Evolutionary conservation across 2,329 filamentous ascomycete species (phyloP).

Genomic region (Byssothecium circinans): DNA sequence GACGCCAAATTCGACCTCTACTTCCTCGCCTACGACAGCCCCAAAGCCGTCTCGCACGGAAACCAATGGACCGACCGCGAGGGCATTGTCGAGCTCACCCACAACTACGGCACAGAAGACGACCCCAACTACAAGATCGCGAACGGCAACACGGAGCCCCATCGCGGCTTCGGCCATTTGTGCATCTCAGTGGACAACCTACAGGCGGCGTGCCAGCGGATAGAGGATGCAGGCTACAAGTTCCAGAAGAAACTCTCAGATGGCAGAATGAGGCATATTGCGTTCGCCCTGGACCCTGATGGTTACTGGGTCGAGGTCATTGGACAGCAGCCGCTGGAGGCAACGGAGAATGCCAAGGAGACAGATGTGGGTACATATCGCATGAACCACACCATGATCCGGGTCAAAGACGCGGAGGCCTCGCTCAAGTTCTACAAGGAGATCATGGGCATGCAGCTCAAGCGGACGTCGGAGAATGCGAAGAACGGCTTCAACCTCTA

Average conservation of each 20-base stretch:
- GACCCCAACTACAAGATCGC: slow-evolving; percentile 78
- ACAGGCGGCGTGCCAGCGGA: slow-evolving; percentile 82
- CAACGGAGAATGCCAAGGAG: slow-evolving; percentile 69
- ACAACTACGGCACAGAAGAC: slow-evolving; percentile 85
- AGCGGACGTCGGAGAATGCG: slow-evolving; percentile 71
- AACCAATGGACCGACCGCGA: slow-evolving; percentile 80
- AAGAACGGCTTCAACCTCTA: slow-evolving; percentile 83
- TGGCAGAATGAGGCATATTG: slow-evolving; percentile 72
- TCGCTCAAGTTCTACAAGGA: slow-evolving; percentile 64
- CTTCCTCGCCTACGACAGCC: slow-evolving; percentile 86
- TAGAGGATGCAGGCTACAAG: slow-evolving; percentile 86
- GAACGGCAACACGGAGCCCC: slow-evolving; percentile 90
- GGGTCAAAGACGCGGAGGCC: slow-evolving; percentile 69
- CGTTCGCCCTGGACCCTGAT: slow-evolving; percentile 87
- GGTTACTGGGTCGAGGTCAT: slow-evolving; percentile 75
- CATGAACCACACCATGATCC: slow-evolving; percentile 90
- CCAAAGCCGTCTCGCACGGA: slow-evolving; percentile 71
- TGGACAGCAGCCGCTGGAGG: slow-evolving; percentile 69
- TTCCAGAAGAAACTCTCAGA: slow-evolving; percentile 96
- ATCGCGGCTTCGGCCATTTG: slow-evolving; percentile 82
- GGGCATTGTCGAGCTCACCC: slow-evolving; percentile 83
- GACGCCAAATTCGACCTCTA: slow-evolving; percentile 94
- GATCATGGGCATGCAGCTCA: slow-evolving; percentile 81
- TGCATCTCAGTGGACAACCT: slow-evolving; percentile 71
- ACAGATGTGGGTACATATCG: slow-evolving; percentile 78